Percentiles rank a stretch among this genome's conserved stretches.
These are phyloP conservation scores for Psidium friedrichsthalianum DNA, from an alignment of 345 rosid genomes.

Conservation along the genomic window DNA sequence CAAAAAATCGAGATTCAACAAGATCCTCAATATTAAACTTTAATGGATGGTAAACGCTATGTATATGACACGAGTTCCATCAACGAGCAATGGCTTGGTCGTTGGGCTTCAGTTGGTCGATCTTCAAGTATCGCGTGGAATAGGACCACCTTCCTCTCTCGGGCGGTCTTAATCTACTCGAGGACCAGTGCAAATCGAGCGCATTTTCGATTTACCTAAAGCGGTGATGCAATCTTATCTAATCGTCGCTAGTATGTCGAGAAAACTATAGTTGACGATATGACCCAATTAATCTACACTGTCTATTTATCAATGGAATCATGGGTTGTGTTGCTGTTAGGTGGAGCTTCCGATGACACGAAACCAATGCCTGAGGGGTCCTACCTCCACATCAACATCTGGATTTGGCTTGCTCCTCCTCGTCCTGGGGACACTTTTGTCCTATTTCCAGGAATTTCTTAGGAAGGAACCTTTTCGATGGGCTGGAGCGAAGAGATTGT, in stretches of 20 bases:
- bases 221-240: background rate
- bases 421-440: background rate
- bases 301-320: background rate
- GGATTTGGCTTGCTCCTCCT: background rate
- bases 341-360: background rate
- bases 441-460: background rate
- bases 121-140: background rate
- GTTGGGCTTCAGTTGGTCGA: background rate
- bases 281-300: background rate
- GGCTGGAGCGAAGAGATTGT: background rate
- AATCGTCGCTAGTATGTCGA: background rate
- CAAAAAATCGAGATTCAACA: background rate
- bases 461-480: background rate
- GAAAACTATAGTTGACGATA: background rate
- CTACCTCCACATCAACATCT: background rate
- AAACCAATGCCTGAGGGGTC: background rate
- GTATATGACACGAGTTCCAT: background rate
- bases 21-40: background rate
- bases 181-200: background rate
- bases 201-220: background rate
- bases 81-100: background rate
- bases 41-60: background rate
- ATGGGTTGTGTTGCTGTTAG: no score
- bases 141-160: background rate
- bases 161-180: background rate